These are phyloP conservation scores for Elsinoe ampelina DNA, from an alignment of 2,329 filamentous ascomycete species.

Conservation along the genomic window DNA sequence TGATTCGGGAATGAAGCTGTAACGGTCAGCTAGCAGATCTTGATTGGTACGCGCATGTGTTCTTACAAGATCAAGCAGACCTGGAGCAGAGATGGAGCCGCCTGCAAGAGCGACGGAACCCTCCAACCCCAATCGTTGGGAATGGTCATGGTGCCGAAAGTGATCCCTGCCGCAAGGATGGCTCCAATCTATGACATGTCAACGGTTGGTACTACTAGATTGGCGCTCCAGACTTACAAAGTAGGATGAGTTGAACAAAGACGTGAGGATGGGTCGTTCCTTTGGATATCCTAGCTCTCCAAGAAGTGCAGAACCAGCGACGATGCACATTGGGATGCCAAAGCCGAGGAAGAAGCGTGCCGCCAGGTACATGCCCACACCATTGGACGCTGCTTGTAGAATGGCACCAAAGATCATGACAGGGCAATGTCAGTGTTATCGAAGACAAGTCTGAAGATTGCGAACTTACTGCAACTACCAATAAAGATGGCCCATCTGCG, in stretches of 20 bases:
- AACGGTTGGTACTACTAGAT: constrained; percentile 12
- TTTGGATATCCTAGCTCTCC: constrained; percentile 38
- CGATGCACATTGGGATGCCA: constrained; percentile 27
- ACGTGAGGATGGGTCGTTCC: constrained; percentile 29
- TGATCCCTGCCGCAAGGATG: constrained; percentile 50
- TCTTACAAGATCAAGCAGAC: constrained; percentile 49
- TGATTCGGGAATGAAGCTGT: constrained; percentile 48
- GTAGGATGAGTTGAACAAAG: constrained; percentile 21
- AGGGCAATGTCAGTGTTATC: neutral
- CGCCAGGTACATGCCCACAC: constrained; percentile 26
- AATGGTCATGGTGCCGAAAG: constrained; percentile 49
- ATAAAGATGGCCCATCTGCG: neutral
- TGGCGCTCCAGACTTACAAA: constrained; percentile 12
- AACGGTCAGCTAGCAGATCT: constrained; percentile 34
- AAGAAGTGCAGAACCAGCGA: constrained; percentile 31
- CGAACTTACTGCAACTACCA: constrained; percentile 14
- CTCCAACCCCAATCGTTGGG: constrained; percentile 42
- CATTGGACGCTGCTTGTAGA: neutral
- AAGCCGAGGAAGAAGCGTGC: constrained; percentile 31
- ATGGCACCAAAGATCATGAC: neutral
- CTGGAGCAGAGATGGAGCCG: constrained; percentile 28
- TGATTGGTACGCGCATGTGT: constrained; percentile 21
- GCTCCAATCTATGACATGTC: constrained; percentile 53
- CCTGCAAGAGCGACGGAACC: constrained; percentile 42
- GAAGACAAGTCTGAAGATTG: neutral